These are phyloP conservation scores for Ophiostoma australiae DNA, from an alignment of 2,329 filamentous ascomycete genomes.

Conservation along the genomic window DNA sequence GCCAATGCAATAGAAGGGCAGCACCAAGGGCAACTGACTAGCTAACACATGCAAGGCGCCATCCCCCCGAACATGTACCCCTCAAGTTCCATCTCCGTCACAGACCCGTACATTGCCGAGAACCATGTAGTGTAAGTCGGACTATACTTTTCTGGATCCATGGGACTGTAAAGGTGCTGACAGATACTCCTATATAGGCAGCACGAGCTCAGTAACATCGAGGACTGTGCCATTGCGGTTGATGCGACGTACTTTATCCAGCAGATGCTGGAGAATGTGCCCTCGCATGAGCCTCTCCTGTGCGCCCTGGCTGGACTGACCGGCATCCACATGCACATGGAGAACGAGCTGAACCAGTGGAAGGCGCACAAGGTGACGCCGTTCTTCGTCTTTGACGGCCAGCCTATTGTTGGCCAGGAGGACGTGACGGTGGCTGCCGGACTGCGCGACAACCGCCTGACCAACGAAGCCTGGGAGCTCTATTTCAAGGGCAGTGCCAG, in stretches of 20 bases:
- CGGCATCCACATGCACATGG: conserved; percentile 69
- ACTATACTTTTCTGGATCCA: neutral
- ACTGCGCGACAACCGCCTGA: conserved; percentile 62
- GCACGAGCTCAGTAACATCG: conserved; percentile 63
- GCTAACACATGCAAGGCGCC: neutral
- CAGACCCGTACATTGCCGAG: conserved; percentile 30
- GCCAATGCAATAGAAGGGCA: neutral
- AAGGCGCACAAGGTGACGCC: conserved; percentile 65
- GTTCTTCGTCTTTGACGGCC: conserved; percentile 87
- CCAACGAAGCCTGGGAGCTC: conserved; percentile 76
- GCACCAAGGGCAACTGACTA: neutral
- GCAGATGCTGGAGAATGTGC: conserved; percentile 64
- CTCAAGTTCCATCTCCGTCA: conserved; percentile 16
- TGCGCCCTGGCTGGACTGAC: conserved; percentile 86
- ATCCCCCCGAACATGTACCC: neutral
- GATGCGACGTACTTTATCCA: conserved; percentile 88
- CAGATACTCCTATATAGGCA: conserved; percentile 38
- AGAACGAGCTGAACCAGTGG: conserved; percentile 70
- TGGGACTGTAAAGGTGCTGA: neutral
- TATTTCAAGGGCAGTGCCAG: conserved; percentile 78
- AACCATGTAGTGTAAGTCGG: conserved; percentile 27
- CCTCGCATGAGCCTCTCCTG: conserved; percentile 78
- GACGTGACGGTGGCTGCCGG: conserved; percentile 61
- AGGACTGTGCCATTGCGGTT: conserved; percentile 71
- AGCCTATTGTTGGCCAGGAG: conserved; percentile 72